Evolutionary conservation across 2,329 filamentous ascomycete genomes (phyloP).

Genomic region (Xylariales sp.): DNA sequence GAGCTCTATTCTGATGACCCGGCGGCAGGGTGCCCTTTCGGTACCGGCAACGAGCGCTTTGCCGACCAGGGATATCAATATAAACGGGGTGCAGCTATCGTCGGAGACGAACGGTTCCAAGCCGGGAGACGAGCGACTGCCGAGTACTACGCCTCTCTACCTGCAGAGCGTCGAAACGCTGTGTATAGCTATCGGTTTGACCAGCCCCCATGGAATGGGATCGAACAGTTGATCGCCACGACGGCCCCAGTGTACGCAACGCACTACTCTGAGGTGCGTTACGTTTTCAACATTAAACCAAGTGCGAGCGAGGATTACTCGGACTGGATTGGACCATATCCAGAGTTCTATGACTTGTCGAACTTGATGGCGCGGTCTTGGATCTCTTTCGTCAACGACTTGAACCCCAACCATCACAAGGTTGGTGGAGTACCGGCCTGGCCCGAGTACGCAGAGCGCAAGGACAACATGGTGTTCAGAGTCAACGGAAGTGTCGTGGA

Average conservation of each 20-base stretch:
- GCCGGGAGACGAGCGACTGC: neutral
- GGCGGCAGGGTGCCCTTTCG: neutral
- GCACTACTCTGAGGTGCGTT: neutral
- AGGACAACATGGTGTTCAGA: neutral
- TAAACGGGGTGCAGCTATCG: neutral
- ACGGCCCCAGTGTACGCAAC: neutral
- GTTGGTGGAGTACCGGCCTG: neutral
- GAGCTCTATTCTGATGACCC: slow-evolving; percentile 3
- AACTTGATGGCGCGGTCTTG: neutral
- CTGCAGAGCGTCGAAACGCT: neutral
- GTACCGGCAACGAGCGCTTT: neutral
- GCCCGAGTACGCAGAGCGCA: neutral
- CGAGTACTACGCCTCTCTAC: neutral
- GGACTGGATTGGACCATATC: slow-evolving; percentile 1
- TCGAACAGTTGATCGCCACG: neutral
- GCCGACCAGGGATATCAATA: neutral
- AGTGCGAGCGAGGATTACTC: neutral
- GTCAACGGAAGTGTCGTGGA: neutral
- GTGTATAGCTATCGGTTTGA: slow-evolving; percentile 1
- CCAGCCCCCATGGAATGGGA: neutral
- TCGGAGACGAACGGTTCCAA: neutral
- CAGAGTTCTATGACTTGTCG: slow-evolving; percentile 1
- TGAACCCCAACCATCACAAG: neutral
- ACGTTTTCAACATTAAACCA: slow-evolving; percentile 1
- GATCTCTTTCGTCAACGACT: slow-evolving; percentile 2